Base-by-base conservation (phyloP, 768 basidiomycete genomes). In the Mycena metata region DNA sequence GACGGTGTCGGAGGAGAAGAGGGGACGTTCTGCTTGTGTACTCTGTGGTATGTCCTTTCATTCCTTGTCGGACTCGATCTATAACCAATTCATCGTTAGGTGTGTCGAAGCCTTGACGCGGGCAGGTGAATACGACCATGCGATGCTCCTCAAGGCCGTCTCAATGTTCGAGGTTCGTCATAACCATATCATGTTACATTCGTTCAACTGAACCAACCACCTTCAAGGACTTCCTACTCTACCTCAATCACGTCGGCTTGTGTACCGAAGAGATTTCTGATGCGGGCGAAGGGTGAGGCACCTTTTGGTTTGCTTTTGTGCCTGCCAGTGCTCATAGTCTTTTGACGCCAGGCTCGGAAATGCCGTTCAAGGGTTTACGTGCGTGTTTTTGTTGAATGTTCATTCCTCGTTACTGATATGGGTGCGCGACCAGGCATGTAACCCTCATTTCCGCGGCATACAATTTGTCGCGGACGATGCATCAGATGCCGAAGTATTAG, bases 1-100 rank as follows among this genome's bases (percentile, higher is more conserved):
- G 97, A 98, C 73, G 97, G 97, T 9, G 95, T 98, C 15, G 96
- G 97, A 2, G 96, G 96, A 1, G 95, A 97, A 70, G 96, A 98
- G 79, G 96, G 96, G 2, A 96, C 94, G 0, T 98, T 98, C 80
- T 95, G 94, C 67, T 82, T 99, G 52, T 96, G 95, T 74, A 94
- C 93, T 0, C 78, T 95, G 9, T 95, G 92, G 93, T 92, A 58
- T 8, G 82, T 77, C 26, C 12, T 10, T 36, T 57, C 17, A 23
- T 5, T 33, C 33, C 23, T 9, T 8, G 24, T 17, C 19, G 45
- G 65, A 17, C 39, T 39, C 39, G 11, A 39, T 39, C 11, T 39
- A 39, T 9, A 30, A 30, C 30, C 30, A 30, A 30, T 15, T 51
- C 43, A 26, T 16, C 41, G 26, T 26, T 72, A 93, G 93, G 92